Conservation (phyloP, 352 stramenopile species). For the Globisporangium cederbergense region DNA sequence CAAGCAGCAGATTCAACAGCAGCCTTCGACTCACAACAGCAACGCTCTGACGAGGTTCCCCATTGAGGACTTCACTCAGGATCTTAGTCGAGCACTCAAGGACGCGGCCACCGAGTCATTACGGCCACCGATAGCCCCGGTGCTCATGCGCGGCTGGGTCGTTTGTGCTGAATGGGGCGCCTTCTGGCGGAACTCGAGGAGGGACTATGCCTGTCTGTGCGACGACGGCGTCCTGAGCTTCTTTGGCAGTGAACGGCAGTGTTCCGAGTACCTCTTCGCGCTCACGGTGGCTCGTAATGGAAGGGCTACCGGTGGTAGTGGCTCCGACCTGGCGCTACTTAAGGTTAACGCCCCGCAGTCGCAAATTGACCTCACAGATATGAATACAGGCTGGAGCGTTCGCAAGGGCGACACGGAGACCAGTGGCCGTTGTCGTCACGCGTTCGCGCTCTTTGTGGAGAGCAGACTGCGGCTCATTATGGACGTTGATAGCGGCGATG, state of each 20-base stretch:
- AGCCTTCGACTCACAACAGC: not conserved
- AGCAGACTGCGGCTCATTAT: constrained; percentile 46
- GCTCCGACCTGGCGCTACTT: not conserved
- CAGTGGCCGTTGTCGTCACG: constrained; percentile 28
- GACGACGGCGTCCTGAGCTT: constrained; percentile 54
- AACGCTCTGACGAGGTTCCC: not conserved
- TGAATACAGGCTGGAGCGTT: constrained; percentile 41
- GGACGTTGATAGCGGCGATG: constrained; percentile 37
- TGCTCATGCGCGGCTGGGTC: constrained; percentile 49
- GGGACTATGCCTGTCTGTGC: constrained; percentile 60
- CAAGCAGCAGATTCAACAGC: not conserved
- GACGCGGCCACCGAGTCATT: constrained; percentile 16
- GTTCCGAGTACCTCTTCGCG: constrained; percentile 60
- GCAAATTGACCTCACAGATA: constrained; percentile 35
- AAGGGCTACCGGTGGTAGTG: constrained; percentile 7
- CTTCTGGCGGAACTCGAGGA: constrained; percentile 60
- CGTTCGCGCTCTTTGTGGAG: constrained; percentile 67
- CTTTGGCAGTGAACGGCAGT: constrained; percentile 43
- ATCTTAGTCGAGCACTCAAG: constrained; percentile 19
- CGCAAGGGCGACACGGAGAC: constrained; percentile 30
- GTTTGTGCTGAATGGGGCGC: constrained; percentile 55
- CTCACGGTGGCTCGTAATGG: constrained; percentile 26
- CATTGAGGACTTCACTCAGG: constrained; percentile 5
- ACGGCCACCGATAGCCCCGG: constrained; percentile 9
- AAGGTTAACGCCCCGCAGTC: constrained; percentile 41